These are phyloP conservation scores for Fusarium brachygibbosum DNA, from an alignment of 2,329 filamentous ascomycete genomes.

Conservation along the genomic window DNA sequence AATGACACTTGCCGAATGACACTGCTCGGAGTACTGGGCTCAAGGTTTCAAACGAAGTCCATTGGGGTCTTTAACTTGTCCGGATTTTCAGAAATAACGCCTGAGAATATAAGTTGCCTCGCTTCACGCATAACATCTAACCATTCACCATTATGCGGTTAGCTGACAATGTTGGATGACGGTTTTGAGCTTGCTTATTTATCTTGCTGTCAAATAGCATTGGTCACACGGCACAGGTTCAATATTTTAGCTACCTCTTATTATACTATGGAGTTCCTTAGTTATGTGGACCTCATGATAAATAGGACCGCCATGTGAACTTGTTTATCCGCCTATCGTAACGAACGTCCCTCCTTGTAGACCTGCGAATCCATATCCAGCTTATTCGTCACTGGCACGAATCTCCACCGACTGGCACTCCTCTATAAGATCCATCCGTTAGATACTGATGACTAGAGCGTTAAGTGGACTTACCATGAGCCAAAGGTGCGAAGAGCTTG, in stretches of 20 bases:
- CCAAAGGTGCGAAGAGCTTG: slow-evolving; percentile 4
- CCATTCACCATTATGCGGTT: neutral
- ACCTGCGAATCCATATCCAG: fast-evolving
- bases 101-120: neutral
- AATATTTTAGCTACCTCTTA: neutral
- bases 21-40: too few relatives aligned
- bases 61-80: neutral
- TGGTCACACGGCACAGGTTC: neutral
- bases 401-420: neutral
- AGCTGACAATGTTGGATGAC: neutral
- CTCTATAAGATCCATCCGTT: neutral
- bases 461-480: neutral
- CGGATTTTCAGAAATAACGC: neutral
- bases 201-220: neutral
- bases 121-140: neutral
- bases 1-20: neutral
- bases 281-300: neutral
- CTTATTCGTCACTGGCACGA: neutral
- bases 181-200: neutral
- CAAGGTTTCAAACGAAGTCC: neutral
- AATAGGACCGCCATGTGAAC: neutral
- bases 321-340: neutral
- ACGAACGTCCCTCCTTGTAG: neutral
- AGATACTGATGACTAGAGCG: fast-evolving
- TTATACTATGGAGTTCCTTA: neutral